These are phyloP conservation scores for Triglochin maritima DNA, from an alignment of 106 monocot species.

Conservation along the genomic window DNA sequence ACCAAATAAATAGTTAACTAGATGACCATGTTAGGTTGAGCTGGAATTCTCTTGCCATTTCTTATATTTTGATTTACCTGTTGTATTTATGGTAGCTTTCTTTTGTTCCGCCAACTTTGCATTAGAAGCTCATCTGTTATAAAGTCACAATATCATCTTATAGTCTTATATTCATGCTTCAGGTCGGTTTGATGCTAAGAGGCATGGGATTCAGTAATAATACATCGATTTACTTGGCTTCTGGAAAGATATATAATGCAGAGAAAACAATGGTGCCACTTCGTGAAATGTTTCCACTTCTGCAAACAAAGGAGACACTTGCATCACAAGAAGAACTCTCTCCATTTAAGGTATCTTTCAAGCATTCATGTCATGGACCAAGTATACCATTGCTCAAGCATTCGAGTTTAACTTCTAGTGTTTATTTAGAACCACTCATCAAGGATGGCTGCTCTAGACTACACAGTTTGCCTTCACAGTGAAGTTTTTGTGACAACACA, in stretches of 20 bases:
- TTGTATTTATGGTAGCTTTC: no score
- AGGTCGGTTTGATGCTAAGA: conserved; percentile 98
- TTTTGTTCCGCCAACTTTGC: no score
- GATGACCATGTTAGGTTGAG: no score
- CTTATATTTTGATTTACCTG: no score
- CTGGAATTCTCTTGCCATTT: no score
- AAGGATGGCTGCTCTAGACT: conserved; percentile 96
- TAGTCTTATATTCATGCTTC: not conserved
- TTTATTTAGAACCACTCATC: conserved; percentile 79
- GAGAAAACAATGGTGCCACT: conserved; percentile 89
- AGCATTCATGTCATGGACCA: not conserved
- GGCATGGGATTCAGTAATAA: conserved; percentile 97
- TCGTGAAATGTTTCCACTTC: conserved; percentile 94
- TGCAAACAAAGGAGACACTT: conserved; percentile 90
- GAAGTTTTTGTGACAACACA: conserved; percentile 99
- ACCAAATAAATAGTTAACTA: no score
- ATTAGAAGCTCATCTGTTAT: no score
- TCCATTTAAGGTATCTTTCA: conserved; percentile 65
- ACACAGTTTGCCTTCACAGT: conserved; percentile 88
- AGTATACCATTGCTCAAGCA: not conserved
- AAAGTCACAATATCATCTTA: no score
- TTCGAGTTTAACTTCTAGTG: conserved; percentile 1
- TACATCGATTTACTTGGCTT: conserved; percentile 92
- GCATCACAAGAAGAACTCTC: conserved; percentile 79
- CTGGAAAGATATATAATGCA: conserved; percentile 85